phyloP scores from a whole-genome alignment of 495 filamentous ascomycete genomes.

The Cladorrhinum samala region DNA sequence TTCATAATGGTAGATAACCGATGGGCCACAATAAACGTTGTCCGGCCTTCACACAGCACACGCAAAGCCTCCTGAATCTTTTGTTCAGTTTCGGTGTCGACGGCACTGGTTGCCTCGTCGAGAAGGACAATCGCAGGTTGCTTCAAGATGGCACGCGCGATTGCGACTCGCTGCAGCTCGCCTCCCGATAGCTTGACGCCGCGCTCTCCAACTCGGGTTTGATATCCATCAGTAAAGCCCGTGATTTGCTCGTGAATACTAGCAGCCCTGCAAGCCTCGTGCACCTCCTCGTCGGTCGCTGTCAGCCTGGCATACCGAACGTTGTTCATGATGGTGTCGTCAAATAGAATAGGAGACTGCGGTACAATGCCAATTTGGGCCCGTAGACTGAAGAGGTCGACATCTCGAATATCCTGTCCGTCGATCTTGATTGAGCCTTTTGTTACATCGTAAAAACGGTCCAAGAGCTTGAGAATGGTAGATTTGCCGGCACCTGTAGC shows the following conservation, averaged over 20 bases:
- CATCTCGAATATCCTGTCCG: constrained; percentile 63
- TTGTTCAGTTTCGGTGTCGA: constrained; percentile 63
- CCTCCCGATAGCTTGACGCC: constrained; percentile 69
- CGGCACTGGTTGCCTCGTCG: constrained; percentile 53
- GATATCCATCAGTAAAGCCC: constrained; percentile 56
- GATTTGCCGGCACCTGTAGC: constrained; percentile 72
- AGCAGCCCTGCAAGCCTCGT: constrained; percentile 64
- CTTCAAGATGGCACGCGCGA: constrained; percentile 59
- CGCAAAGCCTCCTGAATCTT: constrained; percentile 64
- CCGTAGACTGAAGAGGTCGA: constrained; percentile 61
- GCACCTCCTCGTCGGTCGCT: constrained; percentile 58
- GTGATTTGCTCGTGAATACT: constrained; percentile 64
- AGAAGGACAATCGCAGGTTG: constrained; percentile 49
- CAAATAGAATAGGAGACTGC: constrained; percentile 63
- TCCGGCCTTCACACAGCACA: constrained; percentile 49
- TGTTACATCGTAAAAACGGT: constrained; percentile 64
- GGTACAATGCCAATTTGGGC: constrained; percentile 67
- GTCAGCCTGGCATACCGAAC: constrained; percentile 60
- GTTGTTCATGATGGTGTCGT: constrained; percentile 68
- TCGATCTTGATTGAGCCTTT: constrained; percentile 64
- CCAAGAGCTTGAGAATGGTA: constrained; percentile 65
- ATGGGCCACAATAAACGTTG: constrained; percentile 60
- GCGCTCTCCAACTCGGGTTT: constrained; percentile 55
- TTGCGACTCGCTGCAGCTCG: constrained; percentile 69
- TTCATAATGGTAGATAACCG: constrained; percentile 66